Evolutionary conservation across 2,329 filamentous ascomycete species (phyloP).

Genomic region (Hypoxylon sp.): DNA sequence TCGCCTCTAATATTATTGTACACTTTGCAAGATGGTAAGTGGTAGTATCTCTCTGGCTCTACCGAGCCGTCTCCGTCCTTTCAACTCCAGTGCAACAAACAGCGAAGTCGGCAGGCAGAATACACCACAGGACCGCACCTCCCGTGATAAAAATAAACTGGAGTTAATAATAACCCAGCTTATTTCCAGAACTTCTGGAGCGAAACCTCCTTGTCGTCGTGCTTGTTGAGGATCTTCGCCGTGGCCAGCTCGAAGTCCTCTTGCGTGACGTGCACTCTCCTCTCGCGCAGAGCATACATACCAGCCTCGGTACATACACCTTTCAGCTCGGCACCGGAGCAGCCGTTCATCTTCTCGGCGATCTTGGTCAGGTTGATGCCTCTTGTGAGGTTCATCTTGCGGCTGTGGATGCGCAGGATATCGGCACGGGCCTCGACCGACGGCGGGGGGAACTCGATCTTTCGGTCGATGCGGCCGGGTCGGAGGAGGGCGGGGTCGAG

Average conservation of each 20-base stretch:
- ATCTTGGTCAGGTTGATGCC: slow-evolving; percentile 99
- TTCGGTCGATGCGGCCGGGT: slow-evolving; percentile 97
- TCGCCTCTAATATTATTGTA: slow-evolving; percentile 38
- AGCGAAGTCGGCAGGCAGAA: too few relatives aligned
- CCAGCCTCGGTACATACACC: slow-evolving; percentile 98
- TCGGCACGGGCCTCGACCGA: slow-evolving; percentile 96
- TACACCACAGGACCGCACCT: neutral
- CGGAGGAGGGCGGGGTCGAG: slow-evolving; percentile 93
- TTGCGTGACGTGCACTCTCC: slow-evolving; percentile 96
- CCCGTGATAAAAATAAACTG: neutral
- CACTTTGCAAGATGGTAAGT: slow-evolving; percentile 35
- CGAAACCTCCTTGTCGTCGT: slow-evolving; percentile 96
- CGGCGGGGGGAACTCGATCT: slow-evolving; percentile 98
- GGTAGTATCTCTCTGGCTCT: slow-evolving; percentile 1
- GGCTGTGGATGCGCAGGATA: slow-evolving; percentile 95
- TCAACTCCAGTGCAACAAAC: neutral
- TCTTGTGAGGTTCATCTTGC: slow-evolving; percentile 97
- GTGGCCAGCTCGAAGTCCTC: slow-evolving; percentile 99
- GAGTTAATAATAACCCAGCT: too few relatives aligned
- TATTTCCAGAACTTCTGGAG: slow-evolving; percentile 89
- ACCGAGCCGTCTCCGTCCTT: neutral
- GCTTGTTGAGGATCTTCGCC: slow-evolving; percentile 99
- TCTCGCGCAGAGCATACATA: slow-evolving; percentile 96
- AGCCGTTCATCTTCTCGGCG: slow-evolving; percentile 99
- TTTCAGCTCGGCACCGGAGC: slow-evolving; percentile 96